Evolutionary conservation across 1,139 yeast genomes (phyloP), one percentile per base, ranked within the genome.

Genomic region (Yamadazyma siamensis): DNA sequence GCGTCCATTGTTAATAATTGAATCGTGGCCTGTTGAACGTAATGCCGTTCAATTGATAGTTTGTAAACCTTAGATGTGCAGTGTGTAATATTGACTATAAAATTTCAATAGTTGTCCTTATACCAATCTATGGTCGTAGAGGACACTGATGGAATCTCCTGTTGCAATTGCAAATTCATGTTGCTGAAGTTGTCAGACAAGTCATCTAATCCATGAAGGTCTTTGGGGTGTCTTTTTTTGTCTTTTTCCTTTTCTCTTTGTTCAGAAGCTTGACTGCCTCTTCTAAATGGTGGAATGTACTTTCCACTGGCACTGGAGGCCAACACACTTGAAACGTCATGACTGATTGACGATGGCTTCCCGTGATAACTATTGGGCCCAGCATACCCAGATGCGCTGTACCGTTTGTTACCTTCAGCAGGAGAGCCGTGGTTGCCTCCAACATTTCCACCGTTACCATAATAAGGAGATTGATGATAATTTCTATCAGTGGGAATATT

Each of bases 231-330:
- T 20, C 23, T 37, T 2, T 32, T 26, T 28, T 29, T 36, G 9
- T 36, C 29, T 22, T 38, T 36, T 10, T 33, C 36, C n/a, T 30
- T 34, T 5, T 25, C 29, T 21, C 22, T 28, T 14, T 25, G 23
- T 15, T 28, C 28, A 6, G 21, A 15, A 7, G 50, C 35, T 21
- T 58, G 62, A 2, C 72, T 63, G 0, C 67, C 67, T 49, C 89
- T 65, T 47, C 83, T 61, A 49, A 75, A 80, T 12, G 89, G 91
- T 17, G 89, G 89, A 26, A 82, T 61, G 45, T 82, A 82, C 49
- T 78, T 79, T 1, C 82, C 82, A 22, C 66, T 58, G 6, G 52
- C 34, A 23, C 52, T 37, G 2, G 48, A 32, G 14, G 46, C 38
- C 24, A 41, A 33, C 10, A 17, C 33, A 8, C 27, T 28, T 17